Conservation (phyloP, 352 stramenopile genomes). For the Pythium folliculosum region DNA sequence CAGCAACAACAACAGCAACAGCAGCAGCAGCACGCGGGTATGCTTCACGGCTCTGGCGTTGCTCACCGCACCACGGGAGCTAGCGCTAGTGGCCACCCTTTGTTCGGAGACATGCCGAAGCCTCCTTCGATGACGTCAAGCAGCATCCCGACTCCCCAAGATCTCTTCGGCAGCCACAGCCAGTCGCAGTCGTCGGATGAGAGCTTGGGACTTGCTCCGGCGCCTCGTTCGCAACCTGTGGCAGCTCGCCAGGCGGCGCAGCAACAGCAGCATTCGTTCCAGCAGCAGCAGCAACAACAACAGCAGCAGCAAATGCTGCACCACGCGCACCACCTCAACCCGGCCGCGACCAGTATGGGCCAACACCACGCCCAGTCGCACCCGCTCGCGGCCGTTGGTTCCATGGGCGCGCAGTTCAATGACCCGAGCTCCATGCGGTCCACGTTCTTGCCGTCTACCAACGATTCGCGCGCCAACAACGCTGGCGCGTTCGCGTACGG, state of each 20-base stretch:
- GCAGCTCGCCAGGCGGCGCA: constrained; percentile 14
- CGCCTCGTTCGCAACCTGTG: constrained; percentile 13
- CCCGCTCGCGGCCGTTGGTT: constrained; percentile 8
- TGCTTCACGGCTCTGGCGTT: constrained; percentile 13
- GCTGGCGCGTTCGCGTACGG: constrained; percentile 15
- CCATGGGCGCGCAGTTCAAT: constrained; percentile 17
- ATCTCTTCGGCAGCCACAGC: constrained; percentile 36
- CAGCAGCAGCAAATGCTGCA: constrained; percentile 32
- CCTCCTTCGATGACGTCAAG: constrained; percentile 18
- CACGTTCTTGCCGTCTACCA: constrained; percentile 16
- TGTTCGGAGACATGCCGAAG: constrained; percentile 21
- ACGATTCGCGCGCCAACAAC: constrained; percentile 16
- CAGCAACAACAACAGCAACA: constrained; percentile 20
- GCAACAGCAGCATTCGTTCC: constrained; percentile 25
- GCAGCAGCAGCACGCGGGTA: constrained; percentile 20
- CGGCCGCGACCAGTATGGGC: constrained; percentile 11
- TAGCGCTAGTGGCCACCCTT: background rate
- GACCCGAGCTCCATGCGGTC: constrained; percentile 16
- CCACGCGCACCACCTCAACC: constrained; percentile 17
- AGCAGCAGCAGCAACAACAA: constrained; percentile 31
- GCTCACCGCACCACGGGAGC: constrained; percentile 1
- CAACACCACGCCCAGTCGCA: constrained; percentile 21
- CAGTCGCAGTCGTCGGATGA: constrained; percentile 64
- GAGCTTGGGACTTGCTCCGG: constrained; percentile 51
- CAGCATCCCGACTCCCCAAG: constrained; percentile 23